Percentiles rank a stretch among this genome's conserved stretches.
These are phyloP conservation scores for Penicillium cosmopolitanum DNA, from an alignment of 495 filamentous ascomycete genomes.

Conservation along the genomic window DNA sequence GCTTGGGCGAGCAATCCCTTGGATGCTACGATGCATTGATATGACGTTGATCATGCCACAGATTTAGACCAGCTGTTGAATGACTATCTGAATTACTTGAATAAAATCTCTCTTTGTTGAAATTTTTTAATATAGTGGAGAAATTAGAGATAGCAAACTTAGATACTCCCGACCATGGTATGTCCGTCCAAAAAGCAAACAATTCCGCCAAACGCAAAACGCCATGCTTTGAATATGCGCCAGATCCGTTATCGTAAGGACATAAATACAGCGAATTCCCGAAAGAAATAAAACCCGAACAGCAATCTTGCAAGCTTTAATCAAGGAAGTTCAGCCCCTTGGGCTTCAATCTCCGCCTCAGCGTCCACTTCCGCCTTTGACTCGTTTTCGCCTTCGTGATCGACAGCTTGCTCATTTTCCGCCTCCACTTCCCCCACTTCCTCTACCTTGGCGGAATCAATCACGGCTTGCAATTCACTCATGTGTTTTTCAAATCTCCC, in stretches of 20 bases:
- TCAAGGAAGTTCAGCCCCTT: neutral
- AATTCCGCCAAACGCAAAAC: neutral
- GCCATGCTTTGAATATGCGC: slow-evolving; percentile 1
- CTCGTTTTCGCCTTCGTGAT: neutral
- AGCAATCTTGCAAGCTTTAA: neutral
- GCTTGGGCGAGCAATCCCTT: slow-evolving; percentile 14
- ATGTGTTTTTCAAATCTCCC: slow-evolving; percentile 72
- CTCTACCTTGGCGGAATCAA: slow-evolving; percentile 37
- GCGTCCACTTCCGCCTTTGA: neutral
- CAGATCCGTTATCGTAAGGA: neutral
- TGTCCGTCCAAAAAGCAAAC: neutral
- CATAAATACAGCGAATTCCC: neutral
- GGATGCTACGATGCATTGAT: neutral
- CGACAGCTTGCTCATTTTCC: neutral
- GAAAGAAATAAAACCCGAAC: neutral
- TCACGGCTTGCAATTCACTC: slow-evolving; percentile 49
- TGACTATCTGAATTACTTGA: too few species aligned
- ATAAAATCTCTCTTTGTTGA: too few species aligned
- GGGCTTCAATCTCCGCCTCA: neutral
- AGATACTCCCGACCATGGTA: neutral
- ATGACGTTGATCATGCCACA: neutral
- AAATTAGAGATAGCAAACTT: neutral
- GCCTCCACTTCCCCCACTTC: neutral
- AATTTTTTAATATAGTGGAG: neutral
- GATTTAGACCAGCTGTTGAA: too few species aligned